These are phyloP conservation scores for Cercis canadensis DNA, from an alignment of 306 rosid genomes.

Conservation along the genomic window DNA sequence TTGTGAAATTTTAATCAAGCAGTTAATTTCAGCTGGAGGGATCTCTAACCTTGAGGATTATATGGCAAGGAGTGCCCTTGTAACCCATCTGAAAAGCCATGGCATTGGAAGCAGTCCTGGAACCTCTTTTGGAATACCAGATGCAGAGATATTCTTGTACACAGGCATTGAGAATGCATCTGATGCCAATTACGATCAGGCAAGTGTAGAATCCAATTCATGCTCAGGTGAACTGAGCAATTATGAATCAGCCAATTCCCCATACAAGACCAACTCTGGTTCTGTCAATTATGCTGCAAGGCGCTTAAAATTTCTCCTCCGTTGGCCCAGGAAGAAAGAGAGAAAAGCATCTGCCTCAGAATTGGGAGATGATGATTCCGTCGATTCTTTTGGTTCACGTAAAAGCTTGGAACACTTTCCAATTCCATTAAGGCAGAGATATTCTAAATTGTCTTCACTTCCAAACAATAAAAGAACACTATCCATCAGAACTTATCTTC, in stretches of 20 bases:
- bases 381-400: conserved; percentile 43
- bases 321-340: conserved; percentile 66
- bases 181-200: conserved; percentile 52
- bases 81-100: conserved; percentile 67
- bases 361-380: conserved; percentile 51
- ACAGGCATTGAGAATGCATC: conserved; percentile 70
- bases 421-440: conserved; percentile 73
- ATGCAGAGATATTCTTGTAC: conserved; percentile 87
- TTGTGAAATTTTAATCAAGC: conserved; percentile 76
- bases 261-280: conserved; percentile 46
- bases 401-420: conserved; percentile 50
- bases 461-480: conserved; percentile 65
- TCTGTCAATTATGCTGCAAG: conserved; percentile 52
- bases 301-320: conserved; percentile 69
- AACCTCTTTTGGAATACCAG: conserved; percentile 86
- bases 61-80: conserved; percentile 53
- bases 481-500: conserved; percentile 45
- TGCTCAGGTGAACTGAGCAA: conserved; percentile 52
- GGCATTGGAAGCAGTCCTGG: conserved; percentile 82
- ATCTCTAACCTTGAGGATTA: conserved; percentile 52
- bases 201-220: conserved; percentile 46
- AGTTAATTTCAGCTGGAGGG: conserved; percentile 73
- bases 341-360: conserved; percentile 43
- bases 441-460: conserved; percentile 53
- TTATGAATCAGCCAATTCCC: conserved; percentile 48